Evolutionary conservation across 176 grass and related monocot genomes (phyloP).

Genomic region (Saccharum officinarum): DNA sequence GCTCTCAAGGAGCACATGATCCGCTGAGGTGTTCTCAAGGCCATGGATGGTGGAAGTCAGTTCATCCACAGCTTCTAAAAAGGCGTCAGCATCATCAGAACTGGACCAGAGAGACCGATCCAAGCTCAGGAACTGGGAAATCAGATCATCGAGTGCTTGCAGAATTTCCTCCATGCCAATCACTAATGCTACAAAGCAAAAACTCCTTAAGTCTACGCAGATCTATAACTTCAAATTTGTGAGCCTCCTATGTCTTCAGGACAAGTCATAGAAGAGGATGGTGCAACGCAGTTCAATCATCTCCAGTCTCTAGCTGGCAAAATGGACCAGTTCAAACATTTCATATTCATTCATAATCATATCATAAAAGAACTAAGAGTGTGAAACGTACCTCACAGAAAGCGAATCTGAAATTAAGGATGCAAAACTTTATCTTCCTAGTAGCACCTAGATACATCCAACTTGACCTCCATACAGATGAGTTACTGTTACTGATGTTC

Average conservation of each 20-base stretch:
- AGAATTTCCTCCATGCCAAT: slow-evolving; percentile 42
- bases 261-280: slow-evolving; percentile 22
- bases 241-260: slow-evolving; percentile 3
- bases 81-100: slow-evolving; percentile 44
- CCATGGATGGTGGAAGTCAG: slow-evolving; percentile 47
- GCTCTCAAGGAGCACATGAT: slow-evolving; percentile 43
- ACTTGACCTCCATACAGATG: slow-evolving; percentile 11
- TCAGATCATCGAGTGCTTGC: slow-evolving; percentile 37
- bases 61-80: slow-evolving; percentile 53
- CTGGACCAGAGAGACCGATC: slow-evolving; percentile 40
- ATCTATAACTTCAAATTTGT: slow-evolving; percentile 25
- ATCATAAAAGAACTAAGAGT: background rate
- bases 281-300: slow-evolving; percentile 3
- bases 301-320: slow-evolving; percentile 27
- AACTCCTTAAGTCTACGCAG: slow-evolving; percentile 20
- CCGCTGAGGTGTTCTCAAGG: slow-evolving; percentile 12
- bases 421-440: slow-evolving; percentile 6
- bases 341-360: background rate
- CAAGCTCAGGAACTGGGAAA: slow-evolving; percentile 49
- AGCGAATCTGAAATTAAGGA: background rate
- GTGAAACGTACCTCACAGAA: slow-evolving; percentile 29
- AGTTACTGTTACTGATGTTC: background rate
- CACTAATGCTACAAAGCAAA: background rate
- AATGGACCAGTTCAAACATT: slow-evolving; percentile 35
- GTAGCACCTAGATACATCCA: background rate